Evolutionary conservation across 768 basidiomycete genomes (phyloP).

Genomic region (Pisolithus tinctorius): DNA sequence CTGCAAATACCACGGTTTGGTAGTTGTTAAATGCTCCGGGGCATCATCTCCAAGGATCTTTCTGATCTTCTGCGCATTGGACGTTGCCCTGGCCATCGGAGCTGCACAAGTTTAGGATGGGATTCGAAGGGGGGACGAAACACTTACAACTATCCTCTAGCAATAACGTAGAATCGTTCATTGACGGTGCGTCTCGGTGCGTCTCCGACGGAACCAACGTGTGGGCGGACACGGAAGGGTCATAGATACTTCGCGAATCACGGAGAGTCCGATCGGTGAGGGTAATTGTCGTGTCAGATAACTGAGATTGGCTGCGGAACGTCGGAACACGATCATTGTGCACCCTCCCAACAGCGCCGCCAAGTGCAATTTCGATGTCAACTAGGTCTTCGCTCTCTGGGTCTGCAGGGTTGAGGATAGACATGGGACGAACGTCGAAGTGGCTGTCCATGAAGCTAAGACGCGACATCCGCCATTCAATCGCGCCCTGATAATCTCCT

Average conservation of each 20-base stretch:
- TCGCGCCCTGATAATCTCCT: slow-evolving; percentile 67
- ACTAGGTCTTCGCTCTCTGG: slow-evolving; percentile 48
- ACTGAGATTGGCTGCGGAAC: slow-evolving; percentile 27
- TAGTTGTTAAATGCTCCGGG: slow-evolving; percentile 39
- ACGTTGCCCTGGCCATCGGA: slow-evolving; percentile 15
- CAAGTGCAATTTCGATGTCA: slow-evolving; percentile 50
- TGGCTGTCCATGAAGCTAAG: slow-evolving; percentile 53
- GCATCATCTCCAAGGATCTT: slow-evolving; percentile 60
- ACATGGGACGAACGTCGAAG: slow-evolving; percentile 37
- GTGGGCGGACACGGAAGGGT: slow-evolving; percentile 17
- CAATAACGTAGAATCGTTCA: slow-evolving; percentile 13
- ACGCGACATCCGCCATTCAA: slow-evolving; percentile 72
- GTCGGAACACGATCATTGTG: slow-evolving; percentile 20
- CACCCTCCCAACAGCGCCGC: slow-evolving; percentile 29
- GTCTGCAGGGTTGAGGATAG: slow-evolving; percentile 32
- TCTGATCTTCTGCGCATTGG: slow-evolving; percentile 50
- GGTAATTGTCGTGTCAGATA: slow-evolving; percentile 29
- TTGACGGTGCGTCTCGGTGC: slow-evolving; percentile 10
- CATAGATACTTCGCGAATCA: slow-evolving; percentile 18
- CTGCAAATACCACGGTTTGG: slow-evolving; percentile 78
- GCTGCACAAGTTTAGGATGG: slow-evolving; percentile 11
- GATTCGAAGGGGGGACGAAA: background rate
- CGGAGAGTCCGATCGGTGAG: slow-evolving; percentile 19
- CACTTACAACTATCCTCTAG: slow-evolving; percentile 22
- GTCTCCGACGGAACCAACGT: slow-evolving; percentile 20